These are phyloP conservation scores for Wilcoxina mikolae DNA, from an alignment of 495 filamentous ascomycete species.

Conservation along the genomic window DNA sequence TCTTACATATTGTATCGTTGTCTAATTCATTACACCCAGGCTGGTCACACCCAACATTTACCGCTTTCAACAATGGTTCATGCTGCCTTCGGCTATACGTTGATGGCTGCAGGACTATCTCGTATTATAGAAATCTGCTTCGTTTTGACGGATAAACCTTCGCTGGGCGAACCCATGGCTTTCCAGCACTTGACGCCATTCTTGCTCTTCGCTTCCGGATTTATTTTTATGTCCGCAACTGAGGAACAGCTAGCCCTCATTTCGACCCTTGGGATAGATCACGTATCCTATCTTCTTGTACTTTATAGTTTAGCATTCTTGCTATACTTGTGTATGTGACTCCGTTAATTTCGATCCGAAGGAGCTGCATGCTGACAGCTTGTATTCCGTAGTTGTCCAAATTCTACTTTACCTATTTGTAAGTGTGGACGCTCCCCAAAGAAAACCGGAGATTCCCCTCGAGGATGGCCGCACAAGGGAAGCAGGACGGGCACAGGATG, in stretches of 20 bases:
- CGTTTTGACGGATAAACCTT: constrained; percentile 55
- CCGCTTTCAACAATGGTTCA: constrained; percentile 81
- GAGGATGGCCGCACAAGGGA: constrained; percentile 11
- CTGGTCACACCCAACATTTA: constrained; percentile 67
- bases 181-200: constrained; percentile 89
- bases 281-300: constrained; percentile 82
- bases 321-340: constrained; percentile 64
- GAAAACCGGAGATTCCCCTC: neutral
- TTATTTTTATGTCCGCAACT: constrained; percentile 93
- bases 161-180: constrained; percentile 54
- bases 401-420: constrained; percentile 17
- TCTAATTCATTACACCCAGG: constrained; percentile 14
- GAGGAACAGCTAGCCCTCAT: constrained; percentile 87
- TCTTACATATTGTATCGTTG: neutral
- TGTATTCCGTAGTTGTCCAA: constrained; percentile 16
- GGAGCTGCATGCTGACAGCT: neutral
- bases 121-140: constrained; percentile 88
- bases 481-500: constrained; percentile 40
- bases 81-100: constrained; percentile 80
- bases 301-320: constrained; percentile 81
- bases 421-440: neutral
- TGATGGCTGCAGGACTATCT: constrained; percentile 76
- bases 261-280: constrained; percentile 54
- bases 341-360: neutral
- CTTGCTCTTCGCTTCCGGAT: constrained; percentile 81